Evolutionary conservation across 139 green algal species (phyloP).

Genomic region (Asterochloris sp.): DNA sequence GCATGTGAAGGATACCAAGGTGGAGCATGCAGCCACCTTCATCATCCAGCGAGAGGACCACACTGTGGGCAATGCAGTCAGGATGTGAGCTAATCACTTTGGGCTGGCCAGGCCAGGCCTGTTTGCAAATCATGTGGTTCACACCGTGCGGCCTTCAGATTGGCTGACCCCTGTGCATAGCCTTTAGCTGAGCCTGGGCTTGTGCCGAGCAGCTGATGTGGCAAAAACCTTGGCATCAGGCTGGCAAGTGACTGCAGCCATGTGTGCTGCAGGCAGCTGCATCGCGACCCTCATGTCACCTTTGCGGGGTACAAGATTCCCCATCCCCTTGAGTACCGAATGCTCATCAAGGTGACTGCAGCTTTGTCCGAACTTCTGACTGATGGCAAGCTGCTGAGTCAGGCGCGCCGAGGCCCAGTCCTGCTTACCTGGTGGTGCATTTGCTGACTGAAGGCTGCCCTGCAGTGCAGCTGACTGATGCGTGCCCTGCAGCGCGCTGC

Average conservation of each 20-base stretch:
- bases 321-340: conserved; percentile 86
- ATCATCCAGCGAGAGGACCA: conserved; percentile 89
- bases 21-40: conserved; percentile 85
- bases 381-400: not conserved
- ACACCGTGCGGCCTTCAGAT: no score
- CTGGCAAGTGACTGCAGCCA: not conserved
- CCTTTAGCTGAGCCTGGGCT: no score
- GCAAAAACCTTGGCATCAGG: no score
- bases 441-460: not conserved
- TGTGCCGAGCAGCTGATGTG: no score
- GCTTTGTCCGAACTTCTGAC: not conserved
- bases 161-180: no score
- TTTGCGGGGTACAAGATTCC: conserved; percentile 95
- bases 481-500: not conserved
- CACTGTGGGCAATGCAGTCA: conserved; percentile 91
- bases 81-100: conserved; percentile 48
- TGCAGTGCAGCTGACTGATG: not conserved
- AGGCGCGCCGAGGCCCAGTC: not conserved
- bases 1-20: conserved; percentile 80
- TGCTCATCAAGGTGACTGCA: conserved; percentile 72
- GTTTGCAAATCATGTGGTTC: not conserved
- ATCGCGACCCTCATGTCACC: conserved; percentile 63
- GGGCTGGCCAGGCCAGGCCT: not conserved
- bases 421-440: not conserved
- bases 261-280: conserved; percentile 48